phyloP scores from a whole-genome alignment of 2,329 filamentous ascomycete species.

The Fusarium fujikuroi region DNA sequence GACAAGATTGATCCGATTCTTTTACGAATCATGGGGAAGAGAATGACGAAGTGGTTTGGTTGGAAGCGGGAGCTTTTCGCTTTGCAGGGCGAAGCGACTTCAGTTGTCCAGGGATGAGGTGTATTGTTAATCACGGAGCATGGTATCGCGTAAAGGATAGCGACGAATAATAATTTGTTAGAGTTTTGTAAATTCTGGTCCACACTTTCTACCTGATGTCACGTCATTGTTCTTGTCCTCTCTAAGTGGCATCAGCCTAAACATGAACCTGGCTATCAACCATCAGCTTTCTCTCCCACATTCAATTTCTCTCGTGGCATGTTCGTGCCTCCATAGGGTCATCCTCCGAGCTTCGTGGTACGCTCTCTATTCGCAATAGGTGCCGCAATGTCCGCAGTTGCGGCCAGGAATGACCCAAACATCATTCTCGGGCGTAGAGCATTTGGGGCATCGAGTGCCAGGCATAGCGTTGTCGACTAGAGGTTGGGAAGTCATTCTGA shows the following conservation, averaged over 20 bases:
- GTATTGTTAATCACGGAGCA: too few relatives aligned
- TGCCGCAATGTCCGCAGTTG: neutral
- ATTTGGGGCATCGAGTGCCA: neutral
- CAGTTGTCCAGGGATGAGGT: accelerated
- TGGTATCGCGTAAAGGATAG: neutral
- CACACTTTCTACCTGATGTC: accelerated
- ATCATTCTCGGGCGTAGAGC: neutral
- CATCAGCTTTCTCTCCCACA: accelerated
- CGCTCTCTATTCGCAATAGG: neutral
- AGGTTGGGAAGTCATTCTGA: neutral
- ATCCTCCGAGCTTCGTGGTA: accelerated
- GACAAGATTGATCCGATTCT: neutral
- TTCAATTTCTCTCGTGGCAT: neutral
- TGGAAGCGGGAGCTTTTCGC: neutral
- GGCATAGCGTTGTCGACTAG: neutral
- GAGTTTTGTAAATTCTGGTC: neutral
- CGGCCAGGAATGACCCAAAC: neutral
- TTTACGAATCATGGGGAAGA: accelerated
- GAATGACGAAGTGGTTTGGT: neutral
- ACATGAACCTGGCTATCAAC: too few relatives aligned
- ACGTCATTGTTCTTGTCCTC: accelerated
- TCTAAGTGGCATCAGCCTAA: accelerated
- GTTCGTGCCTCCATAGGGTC: neutral
- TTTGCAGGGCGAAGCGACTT: accelerated
- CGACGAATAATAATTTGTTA: neutral